Evolutionary conservation across 75 land plant genomes (phyloP).

Genomic region (Adiantum capillusveneris): DNA sequence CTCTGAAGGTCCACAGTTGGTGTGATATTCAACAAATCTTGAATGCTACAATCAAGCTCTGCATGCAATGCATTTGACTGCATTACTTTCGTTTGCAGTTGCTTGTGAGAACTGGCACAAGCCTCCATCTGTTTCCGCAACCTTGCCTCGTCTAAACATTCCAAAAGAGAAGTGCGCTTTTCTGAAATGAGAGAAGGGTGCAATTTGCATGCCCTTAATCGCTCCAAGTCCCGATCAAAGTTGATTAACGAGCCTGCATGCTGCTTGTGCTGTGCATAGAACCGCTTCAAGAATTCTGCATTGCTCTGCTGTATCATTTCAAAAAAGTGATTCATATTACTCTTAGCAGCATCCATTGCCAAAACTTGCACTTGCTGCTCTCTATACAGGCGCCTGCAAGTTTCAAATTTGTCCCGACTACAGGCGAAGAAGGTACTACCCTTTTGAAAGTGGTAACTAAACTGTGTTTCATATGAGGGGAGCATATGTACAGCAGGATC

Average conservation of each 20-base stretch:
- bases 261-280: slow-evolving; percentile 44
- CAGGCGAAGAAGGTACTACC: slow-evolving; percentile 8
- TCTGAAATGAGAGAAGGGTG: slow-evolving; percentile 58
- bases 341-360: slow-evolving; percentile 72
- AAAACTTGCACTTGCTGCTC: slow-evolving; percentile 77
- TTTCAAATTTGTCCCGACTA: slow-evolving; percentile 39
- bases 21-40: slow-evolving; percentile 33
- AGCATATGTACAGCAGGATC: slow-evolving; percentile 84
- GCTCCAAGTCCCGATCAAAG: slow-evolving; percentile 54
- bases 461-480: slow-evolving; percentile 17
- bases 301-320: slow-evolving; percentile 47
- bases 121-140: slow-evolving; percentile 44
- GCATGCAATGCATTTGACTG: slow-evolving; percentile 51
- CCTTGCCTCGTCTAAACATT: slow-evolving; percentile 69
- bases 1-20: slow-evolving; percentile 37
- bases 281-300: slow-evolving; percentile 60
- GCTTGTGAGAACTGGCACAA: slow-evolving; percentile 60
- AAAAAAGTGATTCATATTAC: slow-evolving; percentile 58
- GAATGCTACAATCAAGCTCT: slow-evolving; percentile 52
- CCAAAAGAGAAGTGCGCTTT: slow-evolving; percentile 51
- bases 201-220: slow-evolving; percentile 51
- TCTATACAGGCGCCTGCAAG: slow-evolving; percentile 45
- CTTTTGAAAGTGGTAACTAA: too few relatives aligned
- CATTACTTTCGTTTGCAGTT: slow-evolving; percentile 64
- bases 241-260: slow-evolving; percentile 59